Base-by-base conservation (phyloP, 176 grass and related monocot species). In the Bromus sterilis region DNA sequence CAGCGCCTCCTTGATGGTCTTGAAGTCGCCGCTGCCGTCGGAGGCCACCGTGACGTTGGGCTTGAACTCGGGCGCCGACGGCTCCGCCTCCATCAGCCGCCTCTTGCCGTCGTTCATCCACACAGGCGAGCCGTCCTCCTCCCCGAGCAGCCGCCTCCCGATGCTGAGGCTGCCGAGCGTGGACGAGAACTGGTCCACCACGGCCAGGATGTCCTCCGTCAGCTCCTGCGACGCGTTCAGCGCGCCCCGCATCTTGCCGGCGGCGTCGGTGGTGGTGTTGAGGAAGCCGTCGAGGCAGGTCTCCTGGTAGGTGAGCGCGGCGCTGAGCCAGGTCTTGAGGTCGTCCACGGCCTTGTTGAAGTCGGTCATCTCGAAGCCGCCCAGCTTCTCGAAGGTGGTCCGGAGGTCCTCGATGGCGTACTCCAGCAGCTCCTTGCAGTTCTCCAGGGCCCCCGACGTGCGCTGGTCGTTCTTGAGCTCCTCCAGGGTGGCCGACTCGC, bases 211-310 rank as follows among this genome's bases (percentile, higher is more conserved):
- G 86, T 97, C 91, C 83, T 89, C 87, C 0, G 94, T 97, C 15
- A 97, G 94, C 79, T 97, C 91, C 65, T 82, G 56, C 53, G 94
- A 82, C 5, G 80, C 86, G 79, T 93, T 93, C 23, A 97, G 94
- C 15, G 94, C 77, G 6, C 37, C 69, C 21, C 71, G 48, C 94
- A 97, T 97, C 83, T 92, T 88, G 33, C 25, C 79, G 1, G 88
- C 73, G 3, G 94, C 94, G 14, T 97, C 83, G 1, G 86, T 86
- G 58, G 83, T 93, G 37, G 88, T 82, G 78, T 93, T 93, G 0
- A 77, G 7, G 86, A 97, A 97, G 2, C 94, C 94, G 73, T 97
- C 91, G 13, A 97, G 78, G 86, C 94, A 97, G 0, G 94, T 97
- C 75, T 84, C 88, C 91, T 96, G 88, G 85, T 93, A 93, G 2